Conservation (phyloP, 345 rosid genomes). For the Kandelia obovata region DNA sequence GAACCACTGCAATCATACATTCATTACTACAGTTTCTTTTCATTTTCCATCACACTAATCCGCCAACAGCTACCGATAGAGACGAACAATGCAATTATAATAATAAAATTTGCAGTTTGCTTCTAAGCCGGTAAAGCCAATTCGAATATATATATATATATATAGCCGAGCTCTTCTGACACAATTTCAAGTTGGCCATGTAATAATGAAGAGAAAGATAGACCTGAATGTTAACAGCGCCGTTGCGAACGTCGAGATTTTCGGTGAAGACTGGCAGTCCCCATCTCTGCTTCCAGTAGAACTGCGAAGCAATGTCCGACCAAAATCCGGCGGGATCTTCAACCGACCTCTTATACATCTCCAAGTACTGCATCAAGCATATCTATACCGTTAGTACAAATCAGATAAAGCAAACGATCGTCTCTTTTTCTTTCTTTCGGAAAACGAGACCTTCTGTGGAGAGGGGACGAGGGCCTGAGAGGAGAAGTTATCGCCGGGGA, state of each 20-base stretch:
- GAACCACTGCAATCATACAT: slow-evolving; percentile 67
- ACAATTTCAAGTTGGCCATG: no score
- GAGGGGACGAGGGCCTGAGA: slow-evolving; percentile 70
- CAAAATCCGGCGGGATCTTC: slow-evolving; percentile 90
- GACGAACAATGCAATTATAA: no score
- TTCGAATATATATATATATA: no score
- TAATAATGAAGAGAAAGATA: slow-evolving; percentile 7
- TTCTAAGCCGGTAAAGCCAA: no score
- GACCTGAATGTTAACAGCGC: slow-evolving; percentile 68
- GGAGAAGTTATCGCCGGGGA: slow-evolving; percentile 65
- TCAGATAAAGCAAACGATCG: background rate
- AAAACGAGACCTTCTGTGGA: slow-evolving; percentile 55
- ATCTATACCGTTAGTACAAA: background rate
- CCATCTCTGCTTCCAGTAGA: slow-evolving; percentile 88
- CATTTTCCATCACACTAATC: no score
- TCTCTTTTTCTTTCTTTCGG: no score
- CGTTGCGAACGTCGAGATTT: slow-evolving; percentile 77
- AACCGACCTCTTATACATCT: slow-evolving; percentile 74
- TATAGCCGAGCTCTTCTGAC: no score
- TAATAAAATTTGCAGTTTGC: no score
- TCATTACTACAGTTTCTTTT: background rate
- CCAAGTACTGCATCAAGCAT: slow-evolving; percentile 54
- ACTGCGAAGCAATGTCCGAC: slow-evolving; percentile 79
- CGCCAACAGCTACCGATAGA: no score
- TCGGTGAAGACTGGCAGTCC: slow-evolving; percentile 50